Evolutionary conservation across 768 basidiomycete genomes (phyloP), one percentile per base, ranked within the genome.

Genomic region (Obba rivulosa): DNA sequence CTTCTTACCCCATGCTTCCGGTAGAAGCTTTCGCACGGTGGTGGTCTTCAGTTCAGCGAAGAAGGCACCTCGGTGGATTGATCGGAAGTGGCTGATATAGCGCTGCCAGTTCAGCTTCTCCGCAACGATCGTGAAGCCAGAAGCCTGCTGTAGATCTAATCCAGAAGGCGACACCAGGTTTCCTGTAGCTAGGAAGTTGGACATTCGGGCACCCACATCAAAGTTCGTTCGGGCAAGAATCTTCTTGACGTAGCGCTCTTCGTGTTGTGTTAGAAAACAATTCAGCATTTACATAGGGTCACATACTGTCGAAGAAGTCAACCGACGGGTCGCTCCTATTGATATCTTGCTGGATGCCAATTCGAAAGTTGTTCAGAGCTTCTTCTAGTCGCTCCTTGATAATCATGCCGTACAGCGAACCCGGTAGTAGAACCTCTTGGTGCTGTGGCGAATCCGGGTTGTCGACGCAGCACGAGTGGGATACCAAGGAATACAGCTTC

Each of bases 361-460:
- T 72, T 44, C 87, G 79, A 61, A 89, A 79, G 57, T 77, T 76
- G 56, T 78, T 85, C 43, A 98, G 68, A 20, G 82, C 83, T 64
- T 98, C 96, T 56, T 97, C 95, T 51, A 98, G 76, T 51, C 90
- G 83, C 66, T 99, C 96, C 69, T 96, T 98, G 72, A 99, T 88
- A 60, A 98, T 96, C 90, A 95, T 97, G 42, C 84, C 85, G 63
- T 96, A 98, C 20, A 99, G 66, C 55, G 74, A 81, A 24, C 96
- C 96, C 1, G 96, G 96, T 4, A 98, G 80, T 11, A 99, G 77
- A 41, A 95, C 92, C 62, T 99, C 96, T 65, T 99, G 96, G 62
- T 98, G 91, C 63, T 98, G 95, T 50, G 96, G 93, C 1, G 94
- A 98, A 76, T 99, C 96, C 4, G 96, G 94, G 63, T 98, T 98